Evolutionary conservation across 2,329 filamentous ascomycete genomes (phyloP).

Genomic region (Verticillium zaregamsianum): DNA sequence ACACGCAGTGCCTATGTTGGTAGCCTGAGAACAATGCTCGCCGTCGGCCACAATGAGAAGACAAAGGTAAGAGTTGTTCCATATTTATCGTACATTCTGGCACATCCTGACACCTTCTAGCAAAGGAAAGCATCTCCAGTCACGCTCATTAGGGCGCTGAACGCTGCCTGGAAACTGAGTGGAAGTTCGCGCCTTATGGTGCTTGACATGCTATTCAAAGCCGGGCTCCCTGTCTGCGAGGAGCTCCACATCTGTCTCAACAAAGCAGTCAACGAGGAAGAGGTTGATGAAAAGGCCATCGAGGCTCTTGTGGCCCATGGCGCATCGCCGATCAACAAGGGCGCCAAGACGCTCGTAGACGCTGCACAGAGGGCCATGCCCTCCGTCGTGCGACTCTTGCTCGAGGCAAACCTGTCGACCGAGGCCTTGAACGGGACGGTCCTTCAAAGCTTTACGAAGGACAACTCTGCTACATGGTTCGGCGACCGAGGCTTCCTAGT

Average conservation of each 20-base stretch:
- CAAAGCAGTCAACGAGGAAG: constrained; percentile 49
- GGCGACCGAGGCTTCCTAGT: constrained; percentile 41
- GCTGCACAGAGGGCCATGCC: constrained; percentile 35
- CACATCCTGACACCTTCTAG: constrained; percentile 20
- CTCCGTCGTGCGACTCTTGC: constrained; percentile 35
- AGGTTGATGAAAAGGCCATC: constrained; percentile 17
- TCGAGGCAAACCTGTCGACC: constrained; percentile 31
- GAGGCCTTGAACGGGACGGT: constrained; percentile 43
- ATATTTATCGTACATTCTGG: not conserved
- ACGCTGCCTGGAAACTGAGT: constrained; percentile 48
- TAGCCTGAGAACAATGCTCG: constrained; percentile 48
- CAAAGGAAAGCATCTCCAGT: constrained; percentile 38
- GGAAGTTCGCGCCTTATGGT: constrained; percentile 43
- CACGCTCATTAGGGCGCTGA: constrained; percentile 46
- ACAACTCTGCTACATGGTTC: constrained; percentile 39
- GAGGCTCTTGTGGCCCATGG: constrained; percentile 28
- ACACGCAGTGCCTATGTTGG: constrained; percentile 45
- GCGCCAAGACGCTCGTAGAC: constrained; percentile 48
- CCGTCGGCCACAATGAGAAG: constrained; percentile 34
- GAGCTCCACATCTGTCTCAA: constrained; percentile 47
- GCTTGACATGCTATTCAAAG: constrained; percentile 45
- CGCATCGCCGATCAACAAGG: constrained; percentile 47
- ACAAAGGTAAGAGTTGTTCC: constrained; percentile 33
- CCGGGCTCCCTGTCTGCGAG: constrained; percentile 42
- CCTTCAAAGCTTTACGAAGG: constrained; percentile 36